Evolutionary conservation across 2,329 filamentous ascomycete species (phyloP), one percentile per base, ranked within the genome.

Genomic region (Claviceps lovelessii): DNA sequence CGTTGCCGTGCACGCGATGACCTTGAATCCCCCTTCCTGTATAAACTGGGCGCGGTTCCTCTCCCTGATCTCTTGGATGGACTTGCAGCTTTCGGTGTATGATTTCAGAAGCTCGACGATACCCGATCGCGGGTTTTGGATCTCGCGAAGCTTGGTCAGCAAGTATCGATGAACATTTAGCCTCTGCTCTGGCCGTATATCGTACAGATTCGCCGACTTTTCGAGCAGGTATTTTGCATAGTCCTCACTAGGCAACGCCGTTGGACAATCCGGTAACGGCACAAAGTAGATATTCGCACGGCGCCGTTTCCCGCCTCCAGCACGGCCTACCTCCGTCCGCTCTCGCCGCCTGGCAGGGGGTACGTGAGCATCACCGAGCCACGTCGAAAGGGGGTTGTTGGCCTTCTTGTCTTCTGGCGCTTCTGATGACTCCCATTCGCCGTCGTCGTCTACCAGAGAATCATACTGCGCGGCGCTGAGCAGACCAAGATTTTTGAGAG

Each of bases 1-100:
- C 0, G 89, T 94, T 0, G 86, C 90, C 0, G 89, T 95, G 52
- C 79, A 78, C 39, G 78, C 77, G 4, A 91, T 69, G 29, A 88
- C 73, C 28, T 77, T 69, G 17, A 77, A 66, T 0, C 61, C 50
- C 17, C 68, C 63, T 1, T 59, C 55, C 3, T 61, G 61, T n/a
- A 79, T 64, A 6, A 73, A 63, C 5, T 62, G 61, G 9, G 76
- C 68, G 56, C 88, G 79, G 41, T 74, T 72, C 56, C 83, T 76
- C 74, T 78, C 85, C 31, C 73, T 76, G 17, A 76, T 76, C 23
- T 78, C 74, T 52, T 78, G 81, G 8, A 81, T 67, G 15, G 80
- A 71, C 11, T 70, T 69, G 35, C 78, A 77, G 4, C 73, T 68
- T 1, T 69, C 62, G 11, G 74, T 65, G 60, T 84, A 85, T 5